Percentiles rank a stretch among this genome's conserved stretches.
Evolutionary conservation across 2,329 filamentous ascomycete genomes (phyloP).

Genomic region (Calonectria naviculata): DNA sequence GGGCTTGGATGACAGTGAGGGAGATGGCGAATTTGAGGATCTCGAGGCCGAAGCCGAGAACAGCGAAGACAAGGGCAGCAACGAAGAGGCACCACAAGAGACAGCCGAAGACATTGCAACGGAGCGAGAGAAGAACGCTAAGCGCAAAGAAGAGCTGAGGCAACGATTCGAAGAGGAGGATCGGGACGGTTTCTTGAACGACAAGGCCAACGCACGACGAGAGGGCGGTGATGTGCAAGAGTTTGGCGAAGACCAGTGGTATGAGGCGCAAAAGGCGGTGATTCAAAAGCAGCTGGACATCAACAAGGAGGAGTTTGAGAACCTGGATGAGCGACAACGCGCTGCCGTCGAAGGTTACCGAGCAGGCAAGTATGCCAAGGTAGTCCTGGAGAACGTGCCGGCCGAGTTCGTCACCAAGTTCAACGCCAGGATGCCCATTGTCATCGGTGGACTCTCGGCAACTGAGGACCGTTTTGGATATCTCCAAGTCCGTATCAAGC

Average conservation of each 20-base stretch:
- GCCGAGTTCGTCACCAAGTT: conserved; percentile 90
- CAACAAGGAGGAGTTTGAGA: conserved; percentile 93
- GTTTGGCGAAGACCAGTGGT: conserved; percentile 99
- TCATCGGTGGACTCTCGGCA: conserved; percentile 90
- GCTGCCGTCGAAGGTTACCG: conserved; percentile 89
- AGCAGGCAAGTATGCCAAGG: conserved; percentile 92
- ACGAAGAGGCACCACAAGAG: conserved; percentile 52
- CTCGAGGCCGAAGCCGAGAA: conserved; percentile 78
- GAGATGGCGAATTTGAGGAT: conserved; percentile 69
- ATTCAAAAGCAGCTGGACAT: conserved; percentile 97
- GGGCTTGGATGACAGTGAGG: conserved; percentile 57
- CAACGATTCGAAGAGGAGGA: conserved; percentile 98
- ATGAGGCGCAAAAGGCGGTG: conserved; percentile 93
- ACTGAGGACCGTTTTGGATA: conserved; percentile 97
- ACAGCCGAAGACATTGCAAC: conserved; percentile 74
- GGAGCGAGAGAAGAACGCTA: conserved; percentile 91
- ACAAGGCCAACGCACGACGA: conserved; percentile 81
- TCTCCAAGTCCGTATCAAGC: conserved; percentile 95
- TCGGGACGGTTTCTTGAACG: conserved; percentile 92
- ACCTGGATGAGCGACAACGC: conserved; percentile 85
- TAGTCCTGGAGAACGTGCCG: conserved; percentile 89
- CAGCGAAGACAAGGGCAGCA: conserved; percentile 65
- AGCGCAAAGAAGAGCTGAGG: conserved; percentile 93
- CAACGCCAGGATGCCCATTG: conserved; percentile 82
- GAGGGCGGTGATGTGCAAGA: conserved; percentile 78